These are phyloP conservation scores for Coemansia sp. DNA, from an alignment of 371 early-diverging fungal genomes.

Conservation along the genomic window DNA sequence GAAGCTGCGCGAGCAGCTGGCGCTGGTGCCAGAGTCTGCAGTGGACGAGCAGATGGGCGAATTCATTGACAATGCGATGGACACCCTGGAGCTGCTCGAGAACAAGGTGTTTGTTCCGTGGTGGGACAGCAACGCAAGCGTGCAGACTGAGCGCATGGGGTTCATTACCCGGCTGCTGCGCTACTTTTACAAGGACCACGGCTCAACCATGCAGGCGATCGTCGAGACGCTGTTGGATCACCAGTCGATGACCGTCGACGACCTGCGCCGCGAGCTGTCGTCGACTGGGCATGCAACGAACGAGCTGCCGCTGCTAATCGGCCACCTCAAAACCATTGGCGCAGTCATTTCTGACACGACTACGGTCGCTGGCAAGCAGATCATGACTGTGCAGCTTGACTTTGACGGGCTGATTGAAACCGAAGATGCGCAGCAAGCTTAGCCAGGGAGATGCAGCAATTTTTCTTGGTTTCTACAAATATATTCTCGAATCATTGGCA, in stretches of 20 bases:
- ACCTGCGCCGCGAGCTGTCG: slow-evolving; percentile 38
- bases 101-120: slow-evolving; percentile 46
- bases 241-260: slow-evolving; percentile 42
- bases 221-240: slow-evolving; percentile 36
- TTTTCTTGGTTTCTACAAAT: not conserved
- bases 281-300: slow-evolving; percentile 33
- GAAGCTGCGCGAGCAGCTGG: slow-evolving; percentile 29
- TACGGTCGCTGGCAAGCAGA: slow-evolving; percentile 30
- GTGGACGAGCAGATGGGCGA: slow-evolving; percentile 10
- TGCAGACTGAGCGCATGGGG: slow-evolving; percentile 31
- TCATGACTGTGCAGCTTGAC: slow-evolving; percentile 40
- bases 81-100: slow-evolving; percentile 36
- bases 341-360: slow-evolving; percentile 30
- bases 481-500: not conserved
- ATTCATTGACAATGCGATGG: slow-evolving; percentile 13
- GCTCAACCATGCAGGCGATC: slow-evolving; percentile 45
- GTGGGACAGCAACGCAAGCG: slow-evolving; percentile 31
- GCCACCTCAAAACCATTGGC: slow-evolving; percentile 31
- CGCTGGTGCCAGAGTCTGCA: not conserved
- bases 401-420: slow-evolving; percentile 29
- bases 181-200: slow-evolving; percentile 47
- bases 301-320: slow-evolving; percentile 37
- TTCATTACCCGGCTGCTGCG: slow-evolving; percentile 34
- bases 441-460: not conserved
- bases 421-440: not conserved